Conservation (phyloP, 2,329 filamentous ascomycete species). For the Exophiala spinifera region DNA sequence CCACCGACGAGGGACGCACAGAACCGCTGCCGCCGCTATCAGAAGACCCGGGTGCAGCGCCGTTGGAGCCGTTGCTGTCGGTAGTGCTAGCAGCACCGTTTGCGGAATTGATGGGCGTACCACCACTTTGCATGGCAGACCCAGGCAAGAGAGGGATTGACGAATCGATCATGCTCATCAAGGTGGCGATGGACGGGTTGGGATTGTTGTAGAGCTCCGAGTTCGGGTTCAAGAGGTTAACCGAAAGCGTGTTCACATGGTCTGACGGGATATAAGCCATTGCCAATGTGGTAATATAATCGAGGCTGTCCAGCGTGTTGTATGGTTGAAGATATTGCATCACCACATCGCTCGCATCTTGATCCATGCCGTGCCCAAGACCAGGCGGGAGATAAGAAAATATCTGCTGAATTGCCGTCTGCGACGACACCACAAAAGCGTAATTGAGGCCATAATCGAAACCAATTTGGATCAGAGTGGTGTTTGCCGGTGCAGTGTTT, state of each 20-base stretch:
- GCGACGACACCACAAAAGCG: slow-evolving; percentile 69
- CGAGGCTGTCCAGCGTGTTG: slow-evolving; percentile 57
- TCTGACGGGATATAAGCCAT: slow-evolving; percentile 71
- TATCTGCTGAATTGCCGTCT: slow-evolving; percentile 76
- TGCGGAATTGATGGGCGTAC: slow-evolving; percentile 36
- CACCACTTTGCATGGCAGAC: slow-evolving; percentile 40
- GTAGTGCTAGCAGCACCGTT: slow-evolving; percentile 35
- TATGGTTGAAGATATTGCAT: slow-evolving; percentile 30
- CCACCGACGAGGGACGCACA: slow-evolving; percentile 50
- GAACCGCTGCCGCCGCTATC: slow-evolving; percentile 44
- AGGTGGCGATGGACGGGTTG: slow-evolving; percentile 61
- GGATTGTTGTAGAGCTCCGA: slow-evolving; percentile 73
- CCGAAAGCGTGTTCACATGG: slow-evolving; percentile 64
- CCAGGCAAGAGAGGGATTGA: slow-evolving; percentile 67
- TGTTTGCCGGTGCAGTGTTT: slow-evolving; percentile 58
- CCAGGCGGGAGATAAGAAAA: slow-evolving; percentile 74
- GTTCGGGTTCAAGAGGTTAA: slow-evolving; percentile 68
- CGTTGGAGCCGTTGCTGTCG: slow-evolving; percentile 36
- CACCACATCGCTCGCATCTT: slow-evolving; percentile 32
- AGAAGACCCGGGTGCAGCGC: slow-evolving; percentile 48
- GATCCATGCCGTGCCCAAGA: slow-evolving; percentile 61
- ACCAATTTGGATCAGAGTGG: slow-evolving; percentile 74
- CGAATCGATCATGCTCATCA: slow-evolving; percentile 80
- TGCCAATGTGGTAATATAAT: slow-evolving; percentile 79
- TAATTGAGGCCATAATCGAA: slow-evolving; percentile 82